phyloP scores from a whole-genome alignment of 2,329 filamentous ascomycete species.

The Beauveria caledonica region DNA sequence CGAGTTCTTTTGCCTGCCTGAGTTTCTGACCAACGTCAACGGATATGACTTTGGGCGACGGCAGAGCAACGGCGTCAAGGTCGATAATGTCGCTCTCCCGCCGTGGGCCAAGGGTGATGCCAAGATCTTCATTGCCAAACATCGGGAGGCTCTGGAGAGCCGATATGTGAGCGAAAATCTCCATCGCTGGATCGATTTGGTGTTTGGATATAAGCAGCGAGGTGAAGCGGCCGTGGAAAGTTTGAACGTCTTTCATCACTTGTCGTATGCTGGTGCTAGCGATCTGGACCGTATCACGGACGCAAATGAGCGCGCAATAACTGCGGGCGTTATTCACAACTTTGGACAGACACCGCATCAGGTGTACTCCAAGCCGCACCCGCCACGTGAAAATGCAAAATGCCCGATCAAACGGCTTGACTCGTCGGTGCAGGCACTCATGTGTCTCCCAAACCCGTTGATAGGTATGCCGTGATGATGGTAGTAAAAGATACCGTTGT shows the following conservation, averaged over 20 bases:
- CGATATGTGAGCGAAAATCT: constrained; percentile 84
- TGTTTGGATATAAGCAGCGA: constrained; percentile 90
- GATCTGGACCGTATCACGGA: constrained; percentile 88
- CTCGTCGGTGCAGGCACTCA: constrained; percentile 65
- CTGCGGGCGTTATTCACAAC: constrained; percentile 95
- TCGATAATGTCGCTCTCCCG: constrained; percentile 83
- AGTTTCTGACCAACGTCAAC: constrained; percentile 91
- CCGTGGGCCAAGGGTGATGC: constrained; percentile 96
- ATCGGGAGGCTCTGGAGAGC: constrained; percentile 91
- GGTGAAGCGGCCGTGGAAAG: constrained; percentile 87
- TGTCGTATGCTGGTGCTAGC: constrained; percentile 90
- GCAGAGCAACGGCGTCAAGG: constrained; percentile 69
- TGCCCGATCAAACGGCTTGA: constrained; percentile 66
- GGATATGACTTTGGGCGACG: constrained; percentile 86
- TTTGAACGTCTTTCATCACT: constrained; percentile 90
- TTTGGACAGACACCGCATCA: constrained; percentile 97
- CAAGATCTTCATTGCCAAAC: constrained; percentile 89
- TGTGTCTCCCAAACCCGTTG: constrained; percentile 69
- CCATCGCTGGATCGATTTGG: constrained; percentile 90
- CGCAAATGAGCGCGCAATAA: constrained; percentile 75
- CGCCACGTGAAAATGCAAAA: constrained; percentile 60
- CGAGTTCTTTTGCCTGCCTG: constrained; percentile 94
- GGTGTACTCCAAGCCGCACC: constrained; percentile 77
- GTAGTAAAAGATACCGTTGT: not conserved
- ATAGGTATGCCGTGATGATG: constrained; percentile 42